A percentile compares a stretch with the other conserved stretches of the same genome.
These are phyloP conservation scores for Kwoniella newhampshirensis DNA, from an alignment of 768 basidiomycete species.

Conservation along the genomic window DNA sequence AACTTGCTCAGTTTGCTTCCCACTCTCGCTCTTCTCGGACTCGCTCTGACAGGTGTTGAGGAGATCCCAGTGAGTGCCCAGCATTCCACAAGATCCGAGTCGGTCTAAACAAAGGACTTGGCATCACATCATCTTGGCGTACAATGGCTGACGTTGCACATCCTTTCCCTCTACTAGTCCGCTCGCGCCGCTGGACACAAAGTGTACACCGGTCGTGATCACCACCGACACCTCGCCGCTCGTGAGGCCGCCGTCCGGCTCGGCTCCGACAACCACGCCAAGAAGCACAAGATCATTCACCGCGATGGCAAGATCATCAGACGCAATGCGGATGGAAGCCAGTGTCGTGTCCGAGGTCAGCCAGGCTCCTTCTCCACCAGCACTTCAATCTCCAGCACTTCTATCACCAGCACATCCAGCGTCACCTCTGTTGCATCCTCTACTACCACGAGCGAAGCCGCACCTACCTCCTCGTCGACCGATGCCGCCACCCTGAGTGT, in stretches of 20 bases:
- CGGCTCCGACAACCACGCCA: constrained; percentile 1
- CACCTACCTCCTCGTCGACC: constrained; percentile 54
- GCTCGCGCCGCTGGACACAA: constrained; percentile 12
- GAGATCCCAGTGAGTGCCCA: constrained; percentile 31
- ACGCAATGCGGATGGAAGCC: constrained; percentile 32
- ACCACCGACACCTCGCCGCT: constrained; percentile 38
- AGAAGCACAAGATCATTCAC: constrained; percentile 13
- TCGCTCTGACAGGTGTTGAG: constrained; percentile 38
- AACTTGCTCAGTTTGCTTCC: constrained; percentile 34
- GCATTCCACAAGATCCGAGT: background rate
- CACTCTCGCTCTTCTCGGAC: constrained; percentile 34
- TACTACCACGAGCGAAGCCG: constrained; percentile 52
- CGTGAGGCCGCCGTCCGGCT: constrained; percentile 21
- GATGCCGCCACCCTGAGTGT: constrained; percentile 21
- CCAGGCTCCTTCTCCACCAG: constrained; percentile 11
- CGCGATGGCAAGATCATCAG: constrained; percentile 17
- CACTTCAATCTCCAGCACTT: no score
- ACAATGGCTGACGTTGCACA: constrained; percentile 3
- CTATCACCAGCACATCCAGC: constrained; percentile 35
- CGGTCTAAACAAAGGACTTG: background rate
- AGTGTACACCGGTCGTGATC: constrained; percentile 4
- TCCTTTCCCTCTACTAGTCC: constrained; percentile 2
- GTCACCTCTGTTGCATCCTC: constrained; percentile 54
- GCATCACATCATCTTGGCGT: constrained; percentile 1
- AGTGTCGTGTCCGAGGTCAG: constrained; percentile 38